Evolutionary conservation across 495 filamentous ascomycete genomes (phyloP).

Genomic region (Parathielavia appendiculata): DNA sequence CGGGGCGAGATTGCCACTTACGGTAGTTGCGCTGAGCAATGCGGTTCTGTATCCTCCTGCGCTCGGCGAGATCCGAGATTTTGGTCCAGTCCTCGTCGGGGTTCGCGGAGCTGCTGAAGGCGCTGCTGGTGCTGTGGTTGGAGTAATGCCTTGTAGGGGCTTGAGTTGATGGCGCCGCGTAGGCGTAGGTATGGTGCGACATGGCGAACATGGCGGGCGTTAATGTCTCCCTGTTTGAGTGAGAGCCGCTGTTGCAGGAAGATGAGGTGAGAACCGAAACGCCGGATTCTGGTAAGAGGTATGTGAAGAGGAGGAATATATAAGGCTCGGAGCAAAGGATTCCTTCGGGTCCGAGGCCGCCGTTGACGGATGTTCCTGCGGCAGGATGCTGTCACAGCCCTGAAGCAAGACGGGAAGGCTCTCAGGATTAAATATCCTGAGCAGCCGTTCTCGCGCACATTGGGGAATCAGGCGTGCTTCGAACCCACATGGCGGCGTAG

Average conservation of each 20-base stretch:
- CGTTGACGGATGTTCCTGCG: conserved; percentile 2
- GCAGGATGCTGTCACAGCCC: not conserved
- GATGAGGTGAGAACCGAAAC: conserved; percentile 16
- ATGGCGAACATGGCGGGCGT: conserved; percentile 40
- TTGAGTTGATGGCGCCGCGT: conserved; percentile 33
- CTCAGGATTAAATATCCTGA: conserved; percentile 18
- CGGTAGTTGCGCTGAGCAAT: conserved; percentile 98
- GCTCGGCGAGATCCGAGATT: conserved; percentile 94
- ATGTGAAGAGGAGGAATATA: not conserved
- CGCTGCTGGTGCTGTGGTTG: conserved; percentile 78
- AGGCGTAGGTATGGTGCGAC: conserved; percentile 42
- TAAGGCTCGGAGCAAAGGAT: not conserved
- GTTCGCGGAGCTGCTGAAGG: conserved; percentile 93
- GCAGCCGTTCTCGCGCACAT: conserved; percentile 3
- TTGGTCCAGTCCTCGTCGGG: conserved; percentile 99
- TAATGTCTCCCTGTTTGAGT: not conserved
- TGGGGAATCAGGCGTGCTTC: conserved; percentile 12
- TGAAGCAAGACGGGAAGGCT: conserved; percentile 6
- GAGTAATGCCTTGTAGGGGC: conserved; percentile 55
- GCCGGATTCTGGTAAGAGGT: not conserved
- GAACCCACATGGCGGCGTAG: conserved; percentile 18
- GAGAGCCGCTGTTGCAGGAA: too few relatives aligned
- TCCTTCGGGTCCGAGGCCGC: conserved; percentile 1
- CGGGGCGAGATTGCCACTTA: conserved; percentile 47
- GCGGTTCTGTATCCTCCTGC: conserved; percentile 91